Evolutionary conservation across 768 basidiomycete genomes (phyloP).

Genomic region (Lactifluus piperatus): DNA sequence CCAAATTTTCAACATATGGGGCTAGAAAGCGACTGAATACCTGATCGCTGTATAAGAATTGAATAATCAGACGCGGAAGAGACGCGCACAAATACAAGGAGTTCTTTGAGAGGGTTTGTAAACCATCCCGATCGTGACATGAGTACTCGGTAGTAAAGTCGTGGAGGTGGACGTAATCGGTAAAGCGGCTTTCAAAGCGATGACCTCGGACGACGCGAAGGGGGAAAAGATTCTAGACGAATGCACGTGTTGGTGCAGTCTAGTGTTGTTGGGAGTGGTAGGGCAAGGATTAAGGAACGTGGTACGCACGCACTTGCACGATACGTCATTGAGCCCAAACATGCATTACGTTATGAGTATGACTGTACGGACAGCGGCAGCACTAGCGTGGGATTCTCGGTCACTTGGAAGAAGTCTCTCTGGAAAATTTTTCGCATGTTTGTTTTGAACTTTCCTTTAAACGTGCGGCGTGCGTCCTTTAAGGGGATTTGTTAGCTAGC

Average conservation of each 20-base stretch:
- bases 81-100: slow-evolving; percentile 62
- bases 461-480: too few species aligned
- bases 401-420: too few species aligned
- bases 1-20: slow-evolving; percentile 94
- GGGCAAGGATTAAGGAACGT: too few species aligned
- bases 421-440: too few species aligned
- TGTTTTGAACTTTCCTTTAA: neutral
- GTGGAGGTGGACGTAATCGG: neutral
- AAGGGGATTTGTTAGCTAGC: too few species aligned
- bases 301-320: neutral
- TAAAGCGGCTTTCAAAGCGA: neutral
- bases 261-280: neutral
- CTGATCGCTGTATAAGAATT: slow-evolving; percentile 27
- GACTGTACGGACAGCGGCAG: neutral
- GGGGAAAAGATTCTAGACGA: neutral
- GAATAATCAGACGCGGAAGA: neutral
- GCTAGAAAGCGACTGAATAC: slow-evolving; percentile 87
- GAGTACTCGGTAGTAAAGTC: neutral
- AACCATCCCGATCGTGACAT: slow-evolving; percentile 43
- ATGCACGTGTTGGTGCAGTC: neutral
- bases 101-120: slow-evolving; percentile 80
- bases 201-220: neutral
- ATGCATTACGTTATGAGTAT: neutral
- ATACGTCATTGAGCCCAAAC: neutral
- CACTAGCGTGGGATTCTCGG: too few species aligned